These are phyloP conservation scores for Dunaliella primolecta DNA, from an alignment of 139 green algal genomes.

Conservation along the genomic window DNA sequence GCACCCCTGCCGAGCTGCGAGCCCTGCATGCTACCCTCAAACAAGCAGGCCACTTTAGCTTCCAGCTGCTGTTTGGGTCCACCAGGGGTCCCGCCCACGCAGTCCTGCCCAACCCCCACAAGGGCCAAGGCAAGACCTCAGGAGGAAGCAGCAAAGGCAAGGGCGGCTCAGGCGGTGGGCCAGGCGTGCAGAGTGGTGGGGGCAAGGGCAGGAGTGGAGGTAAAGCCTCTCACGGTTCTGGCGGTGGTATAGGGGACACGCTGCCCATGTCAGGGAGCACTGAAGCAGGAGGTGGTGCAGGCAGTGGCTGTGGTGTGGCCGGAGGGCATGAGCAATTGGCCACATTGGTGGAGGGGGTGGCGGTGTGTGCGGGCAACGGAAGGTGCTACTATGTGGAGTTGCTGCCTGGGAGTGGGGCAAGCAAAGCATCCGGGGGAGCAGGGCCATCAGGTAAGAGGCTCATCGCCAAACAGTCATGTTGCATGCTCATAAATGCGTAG, in stretches of 20 bases:
- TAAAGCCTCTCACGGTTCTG: not conserved
- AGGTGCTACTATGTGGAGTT: constrained; percentile 47
- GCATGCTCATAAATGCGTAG: too few relatives aligned
- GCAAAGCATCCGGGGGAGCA: too few relatives aligned
- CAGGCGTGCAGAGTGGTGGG: not conserved
- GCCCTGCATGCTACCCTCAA: not conserved
- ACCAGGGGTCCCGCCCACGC: not conserved
- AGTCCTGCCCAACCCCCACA: not conserved
- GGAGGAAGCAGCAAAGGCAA: too few relatives aligned
- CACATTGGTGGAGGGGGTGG: constrained; percentile 39
- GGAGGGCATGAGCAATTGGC: not conserved
- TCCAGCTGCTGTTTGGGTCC: constrained; percentile 6
- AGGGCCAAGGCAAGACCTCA: not conserved
- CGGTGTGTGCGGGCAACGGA: constrained; percentile 35
- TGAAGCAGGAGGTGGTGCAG: too few relatives aligned
- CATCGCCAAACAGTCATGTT: too few relatives aligned
- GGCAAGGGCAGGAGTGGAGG: not conserved
- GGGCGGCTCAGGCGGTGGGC: not conserved
- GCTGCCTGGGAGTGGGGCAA: not conserved
- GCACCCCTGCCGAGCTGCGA: not conserved
- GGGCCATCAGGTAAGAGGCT: too few relatives aligned
- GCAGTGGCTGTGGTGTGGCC: not conserved
- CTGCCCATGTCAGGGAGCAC: not conserved
- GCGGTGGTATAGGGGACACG: not conserved
- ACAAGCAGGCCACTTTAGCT: not conserved